Evolutionary conservation across 2,329 filamentous ascomycete species (phyloP).

Genomic region (Neofusicoccum sp.): DNA sequence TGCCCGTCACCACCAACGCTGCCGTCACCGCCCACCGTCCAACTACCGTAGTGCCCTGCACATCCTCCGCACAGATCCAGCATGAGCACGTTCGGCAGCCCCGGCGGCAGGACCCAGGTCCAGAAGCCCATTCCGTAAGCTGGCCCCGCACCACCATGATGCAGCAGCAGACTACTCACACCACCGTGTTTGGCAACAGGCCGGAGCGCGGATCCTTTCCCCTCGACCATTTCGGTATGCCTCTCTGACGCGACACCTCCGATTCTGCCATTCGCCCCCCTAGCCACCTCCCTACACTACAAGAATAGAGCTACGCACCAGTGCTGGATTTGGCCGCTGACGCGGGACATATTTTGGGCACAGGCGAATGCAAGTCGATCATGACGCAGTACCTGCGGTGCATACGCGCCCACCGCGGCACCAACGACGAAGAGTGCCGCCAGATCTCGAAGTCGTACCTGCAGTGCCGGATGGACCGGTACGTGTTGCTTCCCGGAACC

Average conservation of each 20-base stretch:
- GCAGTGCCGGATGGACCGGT: conserved; percentile 93
- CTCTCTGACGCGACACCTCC: not conserved
- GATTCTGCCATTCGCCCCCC: not conserved
- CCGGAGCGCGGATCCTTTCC: conserved; percentile 93
- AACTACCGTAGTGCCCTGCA: not conserved
- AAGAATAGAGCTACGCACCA: not conserved
- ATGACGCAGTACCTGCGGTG: conserved; percentile 86
- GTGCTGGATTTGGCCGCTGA: not conserved
- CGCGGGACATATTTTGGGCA: not conserved
- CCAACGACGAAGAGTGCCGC: conserved; percentile 86
- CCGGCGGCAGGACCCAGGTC: conserved; percentile 65
- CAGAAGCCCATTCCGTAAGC: conserved; percentile 72
- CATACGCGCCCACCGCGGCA: conserved; percentile 79
- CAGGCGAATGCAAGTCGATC: conserved; percentile 89
- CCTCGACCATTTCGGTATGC: conserved; percentile 83
- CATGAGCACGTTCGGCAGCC: conserved; percentile 70
- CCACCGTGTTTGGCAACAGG: conserved; percentile 50
- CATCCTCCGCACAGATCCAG: not conserved
- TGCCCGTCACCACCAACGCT: not conserved
- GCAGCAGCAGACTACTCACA: not conserved
- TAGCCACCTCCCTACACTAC: not conserved
- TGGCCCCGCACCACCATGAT: not conserved
- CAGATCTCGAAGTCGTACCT: conserved; percentile 86
- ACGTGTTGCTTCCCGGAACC: conserved; percentile 38
- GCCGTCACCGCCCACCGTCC: not conserved